Evolutionary conservation across 129 eudicot species (phyloP).

Genomic region (Flaveria trinervia): DNA sequence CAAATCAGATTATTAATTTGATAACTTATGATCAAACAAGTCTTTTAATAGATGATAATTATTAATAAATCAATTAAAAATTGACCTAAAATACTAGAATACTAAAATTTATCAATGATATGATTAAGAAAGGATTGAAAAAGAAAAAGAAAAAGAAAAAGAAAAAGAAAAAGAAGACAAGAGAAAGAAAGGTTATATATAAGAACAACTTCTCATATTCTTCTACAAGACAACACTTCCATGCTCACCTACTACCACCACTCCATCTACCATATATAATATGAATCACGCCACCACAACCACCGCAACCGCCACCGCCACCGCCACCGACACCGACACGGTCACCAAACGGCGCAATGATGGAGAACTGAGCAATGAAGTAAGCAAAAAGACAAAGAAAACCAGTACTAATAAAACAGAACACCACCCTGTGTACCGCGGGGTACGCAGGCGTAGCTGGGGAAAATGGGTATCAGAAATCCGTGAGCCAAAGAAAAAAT

Average conservation of each 20-base stretch:
- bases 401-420: neutral
- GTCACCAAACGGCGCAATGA: slow-evolving; percentile 7
- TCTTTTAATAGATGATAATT: no score
- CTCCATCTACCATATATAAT: slow-evolving; percentile 2
- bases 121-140: neutral
- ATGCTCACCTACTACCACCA: slow-evolving; percentile 23
- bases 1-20: no score
- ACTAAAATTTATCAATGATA: neutral
- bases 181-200: slow-evolving; percentile 19
- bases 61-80: no score
- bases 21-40: no score
- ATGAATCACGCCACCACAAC: slow-evolving; percentile 14
- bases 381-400: slow-evolving; percentile 10
- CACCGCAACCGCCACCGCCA: neutral
- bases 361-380: neutral
- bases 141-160: neutral
- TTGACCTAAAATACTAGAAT: neutral
- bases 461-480: slow-evolving; percentile 53
- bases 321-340: neutral
- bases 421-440: slow-evolving; percentile 23
- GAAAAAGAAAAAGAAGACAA: neutral
- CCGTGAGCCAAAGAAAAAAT: slow-evolving; percentile 49
- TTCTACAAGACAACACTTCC: slow-evolving; percentile 17
- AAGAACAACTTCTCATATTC: slow-evolving; percentile 24
- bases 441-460: slow-evolving; percentile 34